Evolutionary conservation across 352 stramenopile species (phyloP).

Genomic region (Hyaloperonospora arabidopsidis): DNA sequence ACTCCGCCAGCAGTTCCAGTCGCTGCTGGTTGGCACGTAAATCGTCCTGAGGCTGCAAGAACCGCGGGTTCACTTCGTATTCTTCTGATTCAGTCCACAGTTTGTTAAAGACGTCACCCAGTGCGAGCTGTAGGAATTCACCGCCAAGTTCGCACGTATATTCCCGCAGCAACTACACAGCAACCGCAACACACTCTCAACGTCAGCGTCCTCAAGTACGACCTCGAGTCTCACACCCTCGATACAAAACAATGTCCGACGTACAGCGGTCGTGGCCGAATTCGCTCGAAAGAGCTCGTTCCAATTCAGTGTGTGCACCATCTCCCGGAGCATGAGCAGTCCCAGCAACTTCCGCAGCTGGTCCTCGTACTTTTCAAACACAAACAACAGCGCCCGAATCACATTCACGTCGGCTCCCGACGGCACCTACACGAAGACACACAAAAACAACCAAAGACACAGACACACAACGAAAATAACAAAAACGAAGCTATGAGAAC

Average conservation of each 20-base stretch:
- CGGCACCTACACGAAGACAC: constrained; percentile 12
- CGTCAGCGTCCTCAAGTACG: neutral
- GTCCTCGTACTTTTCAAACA: constrained; percentile 69
- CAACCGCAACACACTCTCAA: no score
- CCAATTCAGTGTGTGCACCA: constrained; percentile 73
- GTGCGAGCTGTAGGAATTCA: constrained; percentile 55
- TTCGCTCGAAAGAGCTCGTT: constrained; percentile 80
- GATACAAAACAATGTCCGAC: constrained; percentile 8
- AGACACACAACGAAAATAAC: no score
- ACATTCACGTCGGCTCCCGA: constrained; percentile 43
- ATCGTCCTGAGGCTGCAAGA: constrained; percentile 34
- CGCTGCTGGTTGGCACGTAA: constrained; percentile 42
- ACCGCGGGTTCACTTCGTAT: constrained; percentile 62
- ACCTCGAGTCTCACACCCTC: neutral
- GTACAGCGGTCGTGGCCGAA: constrained; percentile 56
- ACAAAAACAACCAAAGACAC: no score
- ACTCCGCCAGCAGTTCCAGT: constrained; percentile 46
- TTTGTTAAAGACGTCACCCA: constrained; percentile 43
- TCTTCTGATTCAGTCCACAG: constrained; percentile 39
- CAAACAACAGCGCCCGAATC: constrained; percentile 57
- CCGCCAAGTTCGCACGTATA: constrained; percentile 66
- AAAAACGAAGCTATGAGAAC: no score
- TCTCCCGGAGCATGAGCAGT: constrained; percentile 69
- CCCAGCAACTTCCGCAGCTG: constrained; percentile 59
- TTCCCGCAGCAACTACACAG: constrained; percentile 47